These are phyloP conservation scores for Apiotrichum brassicae DNA, from an alignment of 1,284 basidiomycete species.

Conservation along the genomic window DNA sequence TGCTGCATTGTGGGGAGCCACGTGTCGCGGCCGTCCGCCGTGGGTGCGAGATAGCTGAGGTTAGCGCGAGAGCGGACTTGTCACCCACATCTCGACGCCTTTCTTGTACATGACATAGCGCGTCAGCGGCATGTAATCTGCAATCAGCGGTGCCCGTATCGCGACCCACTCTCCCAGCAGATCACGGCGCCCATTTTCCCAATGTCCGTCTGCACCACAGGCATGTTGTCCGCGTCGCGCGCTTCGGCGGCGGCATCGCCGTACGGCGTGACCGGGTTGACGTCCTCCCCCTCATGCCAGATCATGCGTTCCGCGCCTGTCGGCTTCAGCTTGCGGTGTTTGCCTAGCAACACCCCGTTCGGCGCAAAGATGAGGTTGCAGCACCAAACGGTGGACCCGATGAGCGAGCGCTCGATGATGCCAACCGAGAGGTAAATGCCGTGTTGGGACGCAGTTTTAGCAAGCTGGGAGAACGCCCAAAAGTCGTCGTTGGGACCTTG, in stretches of 20 bases:
- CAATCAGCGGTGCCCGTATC: background rate
- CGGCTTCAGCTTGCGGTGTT: slow-evolving; percentile 67
- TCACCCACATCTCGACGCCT: slow-evolving; percentile 30
- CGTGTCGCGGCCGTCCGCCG: slow-evolving; percentile 57
- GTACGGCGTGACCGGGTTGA: slow-evolving; percentile 39
- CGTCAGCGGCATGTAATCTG: slow-evolving; percentile 61
- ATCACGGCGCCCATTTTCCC: slow-evolving; percentile 56
- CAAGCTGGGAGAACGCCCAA: slow-evolving; percentile 16
- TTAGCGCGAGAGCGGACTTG: background rate
- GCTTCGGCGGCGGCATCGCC: slow-evolving; percentile 6
- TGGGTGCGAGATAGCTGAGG: slow-evolving; percentile 43
- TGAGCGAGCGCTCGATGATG: slow-evolving; percentile 59
- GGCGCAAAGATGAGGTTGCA: slow-evolving; percentile 61
- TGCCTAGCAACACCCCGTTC: slow-evolving; percentile 54
- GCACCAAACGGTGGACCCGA: slow-evolving; percentile 61
- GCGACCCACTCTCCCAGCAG: slow-evolving; percentile 59
- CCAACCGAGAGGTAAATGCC: slow-evolving; percentile 56
- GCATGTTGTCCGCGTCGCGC: slow-evolving; percentile 25
- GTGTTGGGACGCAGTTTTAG: slow-evolving; percentile 12
- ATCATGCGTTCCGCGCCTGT: slow-evolving; percentile 63
- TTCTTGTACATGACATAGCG: slow-evolving; percentile 39
- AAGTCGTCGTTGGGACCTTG: slow-evolving; percentile 10
- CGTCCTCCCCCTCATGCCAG: slow-evolving; percentile 56
- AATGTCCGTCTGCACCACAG: slow-evolving; percentile 46
- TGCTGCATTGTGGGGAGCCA: slow-evolving; percentile 65